A percentile compares a stretch with the other conserved stretches of the same genome.
Conservation (phyloP, 2,329 filamentous ascomycete species). For the Colletotrichum gloeosporioides region DNA sequence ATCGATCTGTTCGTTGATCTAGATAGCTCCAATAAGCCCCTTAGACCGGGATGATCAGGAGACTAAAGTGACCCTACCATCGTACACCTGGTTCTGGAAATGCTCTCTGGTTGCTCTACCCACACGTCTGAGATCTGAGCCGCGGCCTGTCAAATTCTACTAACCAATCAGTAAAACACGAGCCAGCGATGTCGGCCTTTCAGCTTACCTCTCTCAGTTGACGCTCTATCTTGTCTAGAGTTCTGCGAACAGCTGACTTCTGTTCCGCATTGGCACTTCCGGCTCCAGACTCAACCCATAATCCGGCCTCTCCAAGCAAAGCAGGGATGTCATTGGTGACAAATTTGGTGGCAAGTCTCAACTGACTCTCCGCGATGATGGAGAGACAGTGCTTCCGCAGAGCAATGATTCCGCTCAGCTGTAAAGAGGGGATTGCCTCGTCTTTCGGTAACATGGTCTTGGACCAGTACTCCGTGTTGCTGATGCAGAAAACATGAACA, state of each 20-base stretch:
- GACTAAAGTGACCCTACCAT: neutral
- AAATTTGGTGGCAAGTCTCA: conserved; percentile 38
- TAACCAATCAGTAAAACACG: neutral
- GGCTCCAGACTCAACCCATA: conserved; percentile 51
- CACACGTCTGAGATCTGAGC: neutral
- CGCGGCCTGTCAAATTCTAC: neutral
- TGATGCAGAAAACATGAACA: conserved; percentile 47
- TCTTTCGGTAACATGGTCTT: conserved; percentile 31
- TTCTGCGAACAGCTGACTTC: conserved; percentile 35
- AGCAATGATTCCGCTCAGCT: conserved; percentile 45
- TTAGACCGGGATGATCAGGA: neutral
- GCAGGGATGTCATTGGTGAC: conserved; percentile 46
- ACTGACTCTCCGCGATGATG: conserved; percentile 48
- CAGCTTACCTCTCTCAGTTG: conserved; percentile 34
- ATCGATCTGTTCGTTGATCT: conserved; percentile 17
- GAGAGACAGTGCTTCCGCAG: conserved; percentile 49
- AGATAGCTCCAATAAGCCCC: neutral
- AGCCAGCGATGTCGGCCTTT: neutral
- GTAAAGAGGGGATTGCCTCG: conserved; percentile 35
- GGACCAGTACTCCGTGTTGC: conserved; percentile 48
- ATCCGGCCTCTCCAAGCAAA: conserved; percentile 41
- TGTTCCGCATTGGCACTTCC: conserved; percentile 40
- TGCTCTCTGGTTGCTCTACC: neutral
- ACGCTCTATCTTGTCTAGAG: conserved; percentile 36
- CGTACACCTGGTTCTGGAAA: neutral